Conservation (phyloP, 73 alveolate species). For the Blepharisma stoltei region DNA sequence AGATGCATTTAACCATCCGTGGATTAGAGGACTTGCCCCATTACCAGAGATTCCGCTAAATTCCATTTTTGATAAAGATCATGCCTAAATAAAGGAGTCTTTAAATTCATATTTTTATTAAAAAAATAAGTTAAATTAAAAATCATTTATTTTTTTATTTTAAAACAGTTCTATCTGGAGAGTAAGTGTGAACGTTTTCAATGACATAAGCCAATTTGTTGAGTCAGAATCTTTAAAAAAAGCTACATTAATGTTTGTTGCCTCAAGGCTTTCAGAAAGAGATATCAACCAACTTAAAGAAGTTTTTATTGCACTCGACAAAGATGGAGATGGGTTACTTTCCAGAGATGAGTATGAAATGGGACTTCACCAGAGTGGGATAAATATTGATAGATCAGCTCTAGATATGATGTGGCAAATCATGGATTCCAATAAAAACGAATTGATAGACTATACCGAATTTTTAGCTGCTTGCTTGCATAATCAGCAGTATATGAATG, state of each 20-base stretch:
- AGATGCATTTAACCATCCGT: constrained; percentile 74
- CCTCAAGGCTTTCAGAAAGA: constrained; percentile 70
- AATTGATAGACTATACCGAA: constrained; percentile 67
- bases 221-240: constrained; percentile 47
- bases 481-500: constrained; percentile 53
- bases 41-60: too few species aligned
- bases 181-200: constrained; percentile 30
- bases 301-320: constrained; percentile 66
- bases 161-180: too few species aligned
- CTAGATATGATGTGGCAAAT: constrained; percentile 39
- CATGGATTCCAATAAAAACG: constrained; percentile 66
- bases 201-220: constrained; percentile 36
- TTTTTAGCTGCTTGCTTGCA: constrained; percentile 67
- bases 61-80: too few species aligned
- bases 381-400: constrained; percentile 37
- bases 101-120: too few species aligned
- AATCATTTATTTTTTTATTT: too few species aligned
- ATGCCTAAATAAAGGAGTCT: too few species aligned
- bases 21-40: constrained; percentile 56
- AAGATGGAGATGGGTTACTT: constrained; percentile 74
- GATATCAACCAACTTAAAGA: constrained; percentile 66
- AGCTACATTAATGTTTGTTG: constrained; percentile 66
- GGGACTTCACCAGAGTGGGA: constrained; percentile 36
- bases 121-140: too few species aligned
- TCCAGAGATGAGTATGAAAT: constrained; percentile 67